Evolutionary conservation across 148 eudicot genomes (phyloP).

Genomic region (Chenopodium album): DNA sequence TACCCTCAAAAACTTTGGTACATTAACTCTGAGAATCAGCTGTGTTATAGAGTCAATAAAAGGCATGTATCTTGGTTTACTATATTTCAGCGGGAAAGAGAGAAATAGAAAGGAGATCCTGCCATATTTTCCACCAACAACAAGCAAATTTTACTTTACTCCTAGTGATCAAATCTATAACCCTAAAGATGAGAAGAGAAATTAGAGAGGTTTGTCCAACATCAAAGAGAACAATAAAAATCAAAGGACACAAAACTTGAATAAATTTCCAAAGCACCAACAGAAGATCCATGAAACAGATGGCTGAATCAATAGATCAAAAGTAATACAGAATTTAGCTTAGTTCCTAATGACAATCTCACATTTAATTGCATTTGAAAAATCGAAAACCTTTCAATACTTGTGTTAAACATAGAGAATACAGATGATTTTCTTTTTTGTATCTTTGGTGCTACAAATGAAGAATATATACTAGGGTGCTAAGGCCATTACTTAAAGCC

Average conservation of each 20-base stretch:
- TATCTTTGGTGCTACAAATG: background rate
- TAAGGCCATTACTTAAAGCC: background rate
- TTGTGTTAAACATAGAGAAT: background rate
- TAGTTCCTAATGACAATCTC: background rate
- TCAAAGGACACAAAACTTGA: background rate
- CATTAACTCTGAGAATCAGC: background rate
- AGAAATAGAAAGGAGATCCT: background rate
- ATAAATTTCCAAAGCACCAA: background rate
- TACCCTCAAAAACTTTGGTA: background rate
- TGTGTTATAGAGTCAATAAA: background rate
- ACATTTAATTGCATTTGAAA: background rate
- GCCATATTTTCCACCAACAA: background rate
- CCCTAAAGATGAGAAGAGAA: too few species aligned
- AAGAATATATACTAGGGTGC: background rate
- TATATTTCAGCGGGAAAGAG: background rate
- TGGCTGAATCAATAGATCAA: background rate
- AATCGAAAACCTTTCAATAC: background rate
- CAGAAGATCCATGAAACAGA: background rate
- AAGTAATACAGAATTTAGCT: background rate
- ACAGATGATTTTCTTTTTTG: background rate
- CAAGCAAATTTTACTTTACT: constrained; percentile 9
- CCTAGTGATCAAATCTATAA: background rate
- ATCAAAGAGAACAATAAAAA: background rate
- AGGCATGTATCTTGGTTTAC: background rate
- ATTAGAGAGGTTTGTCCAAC: background rate